Conservation (phyloP, 192 early-diverging fungal species). For the Coemansia sp. region DNA sequence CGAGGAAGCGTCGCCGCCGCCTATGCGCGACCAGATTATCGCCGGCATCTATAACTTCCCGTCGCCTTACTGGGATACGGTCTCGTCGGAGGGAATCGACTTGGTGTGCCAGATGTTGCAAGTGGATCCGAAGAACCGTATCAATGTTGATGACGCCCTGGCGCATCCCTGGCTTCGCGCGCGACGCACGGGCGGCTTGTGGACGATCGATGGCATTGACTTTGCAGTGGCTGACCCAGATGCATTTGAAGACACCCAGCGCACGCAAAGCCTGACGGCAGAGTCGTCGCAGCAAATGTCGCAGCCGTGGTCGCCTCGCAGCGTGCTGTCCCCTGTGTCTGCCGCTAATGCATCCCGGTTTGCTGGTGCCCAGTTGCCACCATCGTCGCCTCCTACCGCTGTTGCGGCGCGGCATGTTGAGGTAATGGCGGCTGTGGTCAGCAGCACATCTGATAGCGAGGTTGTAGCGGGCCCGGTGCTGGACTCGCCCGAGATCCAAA, state of each 20-base stretch:
- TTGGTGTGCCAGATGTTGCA: slow-evolving; percentile 57
- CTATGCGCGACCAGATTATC: slow-evolving; percentile 67
- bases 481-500: background rate
- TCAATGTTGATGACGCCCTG: slow-evolving; percentile 58
- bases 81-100: slow-evolving; percentile 64
- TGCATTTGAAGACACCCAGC: slow-evolving; percentile 44
- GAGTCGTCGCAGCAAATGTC: slow-evolving; percentile 38
- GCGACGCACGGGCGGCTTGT: slow-evolving; percentile 22
- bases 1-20: slow-evolving; percentile 61
- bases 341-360: background rate
- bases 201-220: slow-evolving; percentile 32
- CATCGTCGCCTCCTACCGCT: slow-evolving; percentile 17
- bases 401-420: slow-evolving; percentile 9
- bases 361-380: slow-evolving; percentile 9
- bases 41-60: slow-evolving; percentile 75
- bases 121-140: slow-evolving; percentile 51
- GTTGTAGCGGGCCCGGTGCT: background rate
- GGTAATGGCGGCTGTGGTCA: background rate
- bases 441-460: slow-evolving; percentile 32
- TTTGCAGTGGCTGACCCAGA: slow-evolving; percentile 49
- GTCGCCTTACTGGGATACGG: slow-evolving; percentile 75
- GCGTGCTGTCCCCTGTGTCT: slow-evolving; percentile 10
- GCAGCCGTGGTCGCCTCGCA: slow-evolving; percentile 19
- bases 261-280: slow-evolving; percentile 45
- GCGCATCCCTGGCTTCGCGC: slow-evolving; percentile 60